These are phyloP conservation scores for Oryza punctata DNA, from an alignment of 176 grass and related monocot species.

Conservation along the genomic window DNA sequence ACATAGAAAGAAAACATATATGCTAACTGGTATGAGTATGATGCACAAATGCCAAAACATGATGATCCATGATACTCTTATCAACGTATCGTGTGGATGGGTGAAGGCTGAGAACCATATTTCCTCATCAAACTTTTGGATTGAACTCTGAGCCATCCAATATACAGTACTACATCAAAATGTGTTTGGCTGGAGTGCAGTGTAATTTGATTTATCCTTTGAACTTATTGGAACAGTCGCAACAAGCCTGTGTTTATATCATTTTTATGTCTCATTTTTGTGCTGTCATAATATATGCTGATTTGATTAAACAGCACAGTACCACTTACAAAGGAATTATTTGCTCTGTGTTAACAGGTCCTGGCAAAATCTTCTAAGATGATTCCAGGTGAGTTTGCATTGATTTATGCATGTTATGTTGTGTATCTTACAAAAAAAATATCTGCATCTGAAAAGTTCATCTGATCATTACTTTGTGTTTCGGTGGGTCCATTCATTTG, in stretches of 20 bases:
- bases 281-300: background rate
- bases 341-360: constrained; percentile 60
- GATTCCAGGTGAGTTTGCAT: constrained; percentile 83
- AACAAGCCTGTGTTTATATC: background rate
- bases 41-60: constrained; percentile 1
- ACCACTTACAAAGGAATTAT: background rate
- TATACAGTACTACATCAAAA: background rate
- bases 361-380: constrained; percentile 98
- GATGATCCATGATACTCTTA: background rate
- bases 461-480: background rate
- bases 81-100: background rate
- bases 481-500: background rate
- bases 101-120: background rate
- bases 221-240: background rate
- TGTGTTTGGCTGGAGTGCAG: background rate
- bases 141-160: background rate
- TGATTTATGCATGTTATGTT: background rate
- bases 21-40: background rate
- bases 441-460: background rate
- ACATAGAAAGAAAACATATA: background rate
- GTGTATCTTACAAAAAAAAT: background rate
- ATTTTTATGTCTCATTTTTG: background rate
- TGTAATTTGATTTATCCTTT: background rate
- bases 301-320: background rate
- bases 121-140: background rate